A percentile compares a stretch with the other conserved stretches of the same genome.
These are phyloP conservation scores for Echria macrotheca DNA, from an alignment of 495 filamentous ascomycete genomes.

Conservation along the genomic window DNA sequence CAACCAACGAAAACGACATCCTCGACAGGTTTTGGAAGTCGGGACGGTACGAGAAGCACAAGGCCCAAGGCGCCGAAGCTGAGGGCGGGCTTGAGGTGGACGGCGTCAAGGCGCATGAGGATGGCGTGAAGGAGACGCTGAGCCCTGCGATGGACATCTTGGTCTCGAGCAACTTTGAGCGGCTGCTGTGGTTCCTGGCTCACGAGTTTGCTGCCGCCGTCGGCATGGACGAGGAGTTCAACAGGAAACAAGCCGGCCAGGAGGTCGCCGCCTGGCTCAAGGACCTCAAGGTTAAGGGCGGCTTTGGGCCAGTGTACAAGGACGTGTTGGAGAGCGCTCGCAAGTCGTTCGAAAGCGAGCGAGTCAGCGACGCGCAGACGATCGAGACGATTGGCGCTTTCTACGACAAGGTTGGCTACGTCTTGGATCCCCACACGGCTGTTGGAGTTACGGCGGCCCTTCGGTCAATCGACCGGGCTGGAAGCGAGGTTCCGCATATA, in stretches of 20 bases:
- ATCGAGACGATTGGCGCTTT: slow-evolving; percentile 62
- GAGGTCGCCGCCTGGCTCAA: slow-evolving; percentile 67
- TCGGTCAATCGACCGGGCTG: slow-evolving; percentile 54
- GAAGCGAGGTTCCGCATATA: slow-evolving; percentile 53
- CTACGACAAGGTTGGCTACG: slow-evolving; percentile 62
- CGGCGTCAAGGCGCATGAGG: slow-evolving; percentile 59
- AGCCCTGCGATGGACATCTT: slow-evolving; percentile 81
- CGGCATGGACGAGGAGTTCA: slow-evolving; percentile 53
- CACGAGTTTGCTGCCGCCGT: slow-evolving; percentile 51
- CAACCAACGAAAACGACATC: slow-evolving; percentile 93
- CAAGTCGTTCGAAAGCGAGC: slow-evolving; percentile 71
- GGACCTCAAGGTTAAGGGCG: slow-evolving; percentile 68
- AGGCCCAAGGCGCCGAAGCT: slow-evolving; percentile 47
- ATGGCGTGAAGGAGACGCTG: slow-evolving; percentile 46
- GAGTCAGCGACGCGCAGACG: slow-evolving; percentile 75
- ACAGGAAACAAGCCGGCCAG: slow-evolving; percentile 56
- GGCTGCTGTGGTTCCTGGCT: slow-evolving; percentile 89
- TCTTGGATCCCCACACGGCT: slow-evolving; percentile 89
- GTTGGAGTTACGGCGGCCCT: slow-evolving; percentile 71
- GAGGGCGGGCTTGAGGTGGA: slow-evolving; percentile 54
- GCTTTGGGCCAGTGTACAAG: slow-evolving; percentile 66
- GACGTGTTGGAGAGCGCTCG: slow-evolving; percentile 61
- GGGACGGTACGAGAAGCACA: slow-evolving; percentile 73
- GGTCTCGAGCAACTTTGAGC: slow-evolving; percentile 91
- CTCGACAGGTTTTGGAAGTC: slow-evolving; percentile 79